Evolutionary conservation across 164 flowering plant genomes (phyloP).

Genomic region (Vitis cinerea): DNA sequence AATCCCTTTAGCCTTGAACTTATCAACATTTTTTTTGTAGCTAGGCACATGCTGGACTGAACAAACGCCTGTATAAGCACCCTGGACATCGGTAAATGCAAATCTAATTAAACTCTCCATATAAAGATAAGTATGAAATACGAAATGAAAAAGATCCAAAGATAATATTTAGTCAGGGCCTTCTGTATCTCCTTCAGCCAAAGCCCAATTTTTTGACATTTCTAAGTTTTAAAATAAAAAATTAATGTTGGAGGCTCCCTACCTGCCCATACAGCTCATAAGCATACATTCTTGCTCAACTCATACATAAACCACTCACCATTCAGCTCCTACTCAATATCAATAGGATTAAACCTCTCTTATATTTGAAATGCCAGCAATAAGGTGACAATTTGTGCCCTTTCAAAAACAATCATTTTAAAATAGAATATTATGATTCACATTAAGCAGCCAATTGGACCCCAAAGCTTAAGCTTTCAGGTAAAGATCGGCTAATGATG

Average conservation of each 20-base stretch:
- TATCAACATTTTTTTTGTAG: conserved; percentile 78
- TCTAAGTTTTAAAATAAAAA: not conserved
- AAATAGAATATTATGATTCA: no score
- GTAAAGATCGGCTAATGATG: no score
- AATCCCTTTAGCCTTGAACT: conserved; percentile 89
- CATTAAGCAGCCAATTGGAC: no score
- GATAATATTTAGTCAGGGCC: not conserved
- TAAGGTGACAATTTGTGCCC: no score
- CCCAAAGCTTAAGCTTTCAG: no score
- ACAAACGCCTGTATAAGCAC: conserved; percentile 96
- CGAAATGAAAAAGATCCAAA: not conserved
- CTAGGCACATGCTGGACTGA: conserved; percentile 88
- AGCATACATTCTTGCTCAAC: not conserved
- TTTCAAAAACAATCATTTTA: no score
- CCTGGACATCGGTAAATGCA: conserved; percentile 41
- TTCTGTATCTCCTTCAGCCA: not conserved
- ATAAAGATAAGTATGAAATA: not conserved
- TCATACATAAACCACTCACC: no score
- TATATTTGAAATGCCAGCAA: no score
- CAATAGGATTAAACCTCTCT: no score
- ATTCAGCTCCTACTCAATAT: no score
- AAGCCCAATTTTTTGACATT: not conserved
- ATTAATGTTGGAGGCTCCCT: no score
- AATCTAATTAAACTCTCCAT: conserved; percentile 9
- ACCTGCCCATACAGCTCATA: not conserved